Evolutionary conservation across 768 basidiomycete genomes (phyloP).

Genomic region (Candolleomyces aberdarensis): DNA sequence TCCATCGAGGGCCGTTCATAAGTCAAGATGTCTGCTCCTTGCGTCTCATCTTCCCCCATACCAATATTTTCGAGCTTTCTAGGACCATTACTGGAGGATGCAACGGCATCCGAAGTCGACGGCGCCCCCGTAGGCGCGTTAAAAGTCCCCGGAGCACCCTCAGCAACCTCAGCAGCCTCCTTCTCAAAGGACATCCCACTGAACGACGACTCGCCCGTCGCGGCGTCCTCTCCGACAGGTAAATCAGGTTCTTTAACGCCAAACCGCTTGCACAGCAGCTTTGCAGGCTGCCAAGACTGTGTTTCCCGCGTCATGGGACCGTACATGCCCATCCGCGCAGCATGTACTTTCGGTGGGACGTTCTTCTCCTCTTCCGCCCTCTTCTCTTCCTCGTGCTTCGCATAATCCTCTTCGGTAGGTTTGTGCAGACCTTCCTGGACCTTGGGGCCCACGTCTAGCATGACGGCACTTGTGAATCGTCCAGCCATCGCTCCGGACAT

Average conservation of each 20-base stretch:
- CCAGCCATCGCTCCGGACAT: conserved; percentile 90
- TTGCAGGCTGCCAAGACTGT: conserved; percentile 75
- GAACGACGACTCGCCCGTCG: conserved; percentile 15
- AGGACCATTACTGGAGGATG: conserved; percentile 21
- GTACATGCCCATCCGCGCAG: conserved; percentile 86
- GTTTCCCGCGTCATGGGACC: conserved; percentile 81
- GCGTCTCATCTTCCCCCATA: conserved; percentile 87
- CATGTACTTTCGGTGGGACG: conserved; percentile 74
- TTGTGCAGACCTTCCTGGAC: conserved; percentile 67
- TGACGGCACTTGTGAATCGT: conserved; percentile 82
- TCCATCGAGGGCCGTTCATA: conserved; percentile 88
- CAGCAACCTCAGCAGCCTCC: conserved; percentile 9
- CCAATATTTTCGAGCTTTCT: conserved; percentile 82
- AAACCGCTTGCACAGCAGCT: conserved; percentile 89
- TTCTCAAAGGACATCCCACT: conserved; percentile 14
- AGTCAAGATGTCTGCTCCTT: conserved; percentile 83
- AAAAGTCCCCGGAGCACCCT: neutral
- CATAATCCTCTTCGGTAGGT: conserved; percentile 45
- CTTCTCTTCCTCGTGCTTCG: conserved; percentile 39
- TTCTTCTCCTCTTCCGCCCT: conserved; percentile 49
- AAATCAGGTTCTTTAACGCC: conserved; percentile 86
- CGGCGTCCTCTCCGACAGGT: conserved; percentile 28
- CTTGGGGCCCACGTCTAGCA: conserved; percentile 64
- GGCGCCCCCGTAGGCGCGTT: neutral
- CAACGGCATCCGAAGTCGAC: neutral